Conservation (phyloP, 148 eudicot species). For the Rhododendron molle region DNA sequence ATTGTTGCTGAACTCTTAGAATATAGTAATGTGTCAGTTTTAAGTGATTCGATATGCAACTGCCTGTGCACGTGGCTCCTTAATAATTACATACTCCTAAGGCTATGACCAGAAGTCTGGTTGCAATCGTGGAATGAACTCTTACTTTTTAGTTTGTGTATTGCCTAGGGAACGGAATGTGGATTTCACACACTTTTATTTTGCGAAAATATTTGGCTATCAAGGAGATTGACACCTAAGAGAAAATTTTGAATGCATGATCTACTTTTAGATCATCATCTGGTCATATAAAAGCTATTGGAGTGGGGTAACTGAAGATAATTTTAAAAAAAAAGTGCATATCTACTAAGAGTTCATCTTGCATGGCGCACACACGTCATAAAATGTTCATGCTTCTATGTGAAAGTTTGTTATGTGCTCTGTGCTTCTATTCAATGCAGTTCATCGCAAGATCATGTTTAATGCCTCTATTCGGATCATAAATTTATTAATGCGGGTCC, state of each 20-base stretch:
- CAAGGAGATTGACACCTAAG: background rate
- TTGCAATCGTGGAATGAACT: background rate
- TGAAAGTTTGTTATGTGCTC: background rate
- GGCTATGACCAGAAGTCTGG: background rate
- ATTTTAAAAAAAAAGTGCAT: background rate
- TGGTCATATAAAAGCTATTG: background rate
- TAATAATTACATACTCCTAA: background rate
- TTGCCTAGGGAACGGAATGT: background rate
- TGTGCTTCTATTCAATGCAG: background rate
- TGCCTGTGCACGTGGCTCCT: background rate
- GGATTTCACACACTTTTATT: background rate
- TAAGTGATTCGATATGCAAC: background rate
- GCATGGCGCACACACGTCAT: background rate
- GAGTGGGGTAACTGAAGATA: background rate
- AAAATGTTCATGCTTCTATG: background rate
- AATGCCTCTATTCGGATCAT: background rate
- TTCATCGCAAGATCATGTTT: background rate
- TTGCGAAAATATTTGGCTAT: background rate
- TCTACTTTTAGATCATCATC: background rate
- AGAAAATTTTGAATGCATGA: background rate
- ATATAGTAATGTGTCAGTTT: background rate
- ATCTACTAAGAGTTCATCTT: background rate
- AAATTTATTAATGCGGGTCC: background rate
- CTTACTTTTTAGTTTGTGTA: background rate
- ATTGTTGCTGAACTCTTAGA: background rate